Conservation (phyloP, 2,329 filamentous ascomycete species). For the Fusarium scirpi region DNA sequence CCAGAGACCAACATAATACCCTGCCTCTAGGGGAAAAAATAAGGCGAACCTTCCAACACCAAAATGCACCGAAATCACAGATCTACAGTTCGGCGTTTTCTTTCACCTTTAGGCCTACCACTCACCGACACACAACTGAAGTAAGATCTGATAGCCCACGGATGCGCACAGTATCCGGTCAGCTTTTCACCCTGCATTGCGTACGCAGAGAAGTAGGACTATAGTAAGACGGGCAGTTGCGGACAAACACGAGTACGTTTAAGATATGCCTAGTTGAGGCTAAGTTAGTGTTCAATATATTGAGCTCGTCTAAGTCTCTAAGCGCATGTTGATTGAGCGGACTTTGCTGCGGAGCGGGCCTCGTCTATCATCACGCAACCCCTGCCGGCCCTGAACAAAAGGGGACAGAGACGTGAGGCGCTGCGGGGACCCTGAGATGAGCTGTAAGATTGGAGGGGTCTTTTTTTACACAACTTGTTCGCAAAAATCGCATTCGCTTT, state of each 20-base stretch:
- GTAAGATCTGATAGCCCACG: neutral
- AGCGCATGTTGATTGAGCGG: constrained; percentile 14
- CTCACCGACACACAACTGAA: neutral
- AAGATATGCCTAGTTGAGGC: neutral
- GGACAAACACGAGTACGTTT: neutral
- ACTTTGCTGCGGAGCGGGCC: constrained; percentile 26
- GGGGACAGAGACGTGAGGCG: neutral
- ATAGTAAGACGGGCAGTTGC: neutral
- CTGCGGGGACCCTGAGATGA: constrained; percentile 14
- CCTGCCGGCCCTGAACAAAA: neutral
- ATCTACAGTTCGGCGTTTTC: neutral
- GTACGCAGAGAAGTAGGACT: neutral
- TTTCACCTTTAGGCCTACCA: neutral
- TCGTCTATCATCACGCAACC: constrained; percentile 14
- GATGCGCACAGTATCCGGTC: neutral
- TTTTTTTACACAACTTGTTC: constrained; percentile 23
- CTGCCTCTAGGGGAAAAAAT: neutral
- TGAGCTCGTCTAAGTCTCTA: neutral
- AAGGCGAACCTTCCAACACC: neutral
- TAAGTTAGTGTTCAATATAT: neutral
- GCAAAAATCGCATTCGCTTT: constrained; percentile 31
- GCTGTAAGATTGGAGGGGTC: constrained; percentile 29
- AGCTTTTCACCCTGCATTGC: constrained; percentile 9
- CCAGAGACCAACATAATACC: neutral
- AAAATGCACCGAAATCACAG: neutral